Evolutionary conservation across 352 stramenopile genomes (phyloP).

Genomic region (Phytophthora uliginosa): DNA sequence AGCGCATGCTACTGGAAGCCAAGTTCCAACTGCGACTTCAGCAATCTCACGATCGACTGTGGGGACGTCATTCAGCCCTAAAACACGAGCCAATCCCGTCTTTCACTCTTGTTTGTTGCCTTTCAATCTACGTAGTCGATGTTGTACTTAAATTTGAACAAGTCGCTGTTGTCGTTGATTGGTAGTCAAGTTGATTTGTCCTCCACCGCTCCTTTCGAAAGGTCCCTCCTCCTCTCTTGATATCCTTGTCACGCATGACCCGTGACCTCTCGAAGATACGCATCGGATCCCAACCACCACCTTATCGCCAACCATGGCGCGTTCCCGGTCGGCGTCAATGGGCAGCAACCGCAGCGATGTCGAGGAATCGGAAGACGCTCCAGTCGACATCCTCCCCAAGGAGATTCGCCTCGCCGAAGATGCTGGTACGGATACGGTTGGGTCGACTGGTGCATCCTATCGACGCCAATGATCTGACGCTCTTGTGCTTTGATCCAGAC

Average conservation of each 20-base stretch:
- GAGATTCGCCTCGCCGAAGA: constrained; percentile 65
- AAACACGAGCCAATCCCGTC: no score
- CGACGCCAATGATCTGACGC: no score
- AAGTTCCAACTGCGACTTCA: constrained; percentile 29
- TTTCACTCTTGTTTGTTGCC: no score
- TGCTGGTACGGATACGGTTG: constrained; percentile 16
- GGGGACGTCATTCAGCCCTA: not conserved
- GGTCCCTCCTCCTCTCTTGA: constrained; percentile 2
- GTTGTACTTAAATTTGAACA: not conserved
- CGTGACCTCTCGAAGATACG: constrained; percentile 28
- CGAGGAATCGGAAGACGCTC: constrained; percentile 37
- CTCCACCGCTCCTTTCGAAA: constrained; percentile 19
- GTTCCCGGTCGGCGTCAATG: constrained; percentile 8
- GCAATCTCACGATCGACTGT: constrained; percentile 7
- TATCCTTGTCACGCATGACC: constrained; percentile 25
- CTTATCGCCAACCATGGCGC: not conserved
- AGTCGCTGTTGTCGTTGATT: not conserved
- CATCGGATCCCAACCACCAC: constrained; percentile 2
- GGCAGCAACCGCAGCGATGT: constrained; percentile 7
- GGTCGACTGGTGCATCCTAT: not conserved
- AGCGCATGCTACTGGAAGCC: not conserved
- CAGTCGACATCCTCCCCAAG: constrained; percentile 68
- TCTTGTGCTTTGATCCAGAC: constrained; percentile 22
- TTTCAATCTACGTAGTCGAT: no score
- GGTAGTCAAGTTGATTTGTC: constrained; percentile 4